Base-by-base conservation (phyloP, 768 basidiomycete species). In the Symmetrospora coprosmae region DNA sequence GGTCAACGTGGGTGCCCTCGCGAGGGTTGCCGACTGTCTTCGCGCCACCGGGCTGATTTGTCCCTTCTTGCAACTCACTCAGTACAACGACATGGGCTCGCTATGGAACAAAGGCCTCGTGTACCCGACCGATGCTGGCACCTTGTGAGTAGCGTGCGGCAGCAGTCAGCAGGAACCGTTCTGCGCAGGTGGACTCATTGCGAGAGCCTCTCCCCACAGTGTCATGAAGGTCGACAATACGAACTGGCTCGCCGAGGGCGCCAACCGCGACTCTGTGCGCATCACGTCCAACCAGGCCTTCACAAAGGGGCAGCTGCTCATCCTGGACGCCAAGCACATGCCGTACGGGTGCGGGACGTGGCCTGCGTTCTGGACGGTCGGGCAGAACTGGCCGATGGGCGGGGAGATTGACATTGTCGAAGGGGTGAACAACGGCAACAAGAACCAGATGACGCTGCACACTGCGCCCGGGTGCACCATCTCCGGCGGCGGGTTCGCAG, bases 331-430 rank as follows among this genome's bases (percentile, higher is more conserved):
- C 0, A 43, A 71, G 5, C 73, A 74, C 56, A 46, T 71, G 60
- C 60, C 55, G 5, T 58, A 60, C 40, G 58, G 58, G 2, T 60
- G 58, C 35, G 46, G 46, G 17, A 50, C 58, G 23, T 60, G 58
- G 58, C 58, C 58, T 25, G 58, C 58, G 14, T 60, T 60, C 58
- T 60, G 58, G 58, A 60, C 58, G 30, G 45, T 48, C 2, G 58
- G 58, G 14, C 40, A 41, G 31, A 58, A 58, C 55, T 68, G 68
- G 65, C 68, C 66, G 0, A 23, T 23, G 2, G 67, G 65, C 11
- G 68, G 68, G 16, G 83, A 86, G 69, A 83, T 85, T 63, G 87
- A 89, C 71, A 84, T 83, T 9, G 79, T 89, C 61, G 87, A 90
- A 71, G 84, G 81, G 33, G 82, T 89, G 64, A 89, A 90, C 72